Conservation (phyloP, 2,329 filamentous ascomycete genomes). For the Colletotrichum euphorbiae region DNA sequence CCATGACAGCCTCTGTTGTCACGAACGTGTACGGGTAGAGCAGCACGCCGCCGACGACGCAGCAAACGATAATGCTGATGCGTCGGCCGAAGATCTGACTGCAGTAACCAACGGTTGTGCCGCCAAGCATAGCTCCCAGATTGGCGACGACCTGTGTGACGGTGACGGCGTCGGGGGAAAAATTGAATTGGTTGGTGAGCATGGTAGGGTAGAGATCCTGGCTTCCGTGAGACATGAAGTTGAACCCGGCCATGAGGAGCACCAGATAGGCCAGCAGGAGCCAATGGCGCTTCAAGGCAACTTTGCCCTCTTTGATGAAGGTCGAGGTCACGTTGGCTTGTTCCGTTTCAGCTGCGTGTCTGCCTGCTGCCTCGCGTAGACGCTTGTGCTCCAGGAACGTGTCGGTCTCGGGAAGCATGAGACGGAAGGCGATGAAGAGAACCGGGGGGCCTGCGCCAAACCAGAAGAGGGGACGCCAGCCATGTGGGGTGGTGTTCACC, state of each 20-base stretch:
- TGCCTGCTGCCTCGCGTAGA: conserved; percentile 61
- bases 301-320: conserved; percentile 81
- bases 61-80: conserved; percentile 75
- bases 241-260: conserved; percentile 89
- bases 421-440: conserved; percentile 82
- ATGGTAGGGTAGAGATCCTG: conserved; percentile 72
- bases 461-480: conserved; percentile 90
- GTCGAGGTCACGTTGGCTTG: conserved; percentile 67
- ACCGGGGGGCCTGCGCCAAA: conserved; percentile 86
- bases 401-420: conserved; percentile 83
- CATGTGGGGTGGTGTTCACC: conserved; percentile 80
- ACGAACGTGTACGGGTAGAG: conserved; percentile 87
- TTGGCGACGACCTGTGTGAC: conserved; percentile 80
- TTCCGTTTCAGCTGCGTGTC: conserved; percentile 20
- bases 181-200: conserved; percentile 66
- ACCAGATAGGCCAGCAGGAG: conserved; percentile 83
- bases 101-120: conserved; percentile 73
- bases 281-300: conserved; percentile 85
- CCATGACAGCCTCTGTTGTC: conserved; percentile 72
- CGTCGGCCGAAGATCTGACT: conserved; percentile 78
- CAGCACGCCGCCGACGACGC: conserved; percentile 76
- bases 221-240: conserved; percentile 88
- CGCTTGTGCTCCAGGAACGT: conserved; percentile 75
- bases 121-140: conserved; percentile 76
- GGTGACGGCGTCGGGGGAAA: conserved; percentile 68